Conservation (phyloP, 2,329 filamentous ascomycete species). For the Shiraia sp. region DNA sequence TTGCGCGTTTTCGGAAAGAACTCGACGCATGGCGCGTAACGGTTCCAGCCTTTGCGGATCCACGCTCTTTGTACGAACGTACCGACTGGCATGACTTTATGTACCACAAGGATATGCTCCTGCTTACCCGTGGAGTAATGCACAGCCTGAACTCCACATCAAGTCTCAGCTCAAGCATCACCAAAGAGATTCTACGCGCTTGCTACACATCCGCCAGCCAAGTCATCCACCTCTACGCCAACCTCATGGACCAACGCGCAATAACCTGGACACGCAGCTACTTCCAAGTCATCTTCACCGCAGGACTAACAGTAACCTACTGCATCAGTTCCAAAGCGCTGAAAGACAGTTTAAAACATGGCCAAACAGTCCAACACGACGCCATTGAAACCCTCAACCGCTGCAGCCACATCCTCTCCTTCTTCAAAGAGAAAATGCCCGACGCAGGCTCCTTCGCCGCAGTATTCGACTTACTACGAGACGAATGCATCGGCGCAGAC, state of each 20-base stretch:
- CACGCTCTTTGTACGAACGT: constrained; percentile 49
- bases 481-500: constrained; percentile 20
- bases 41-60: constrained; percentile 38
- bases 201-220: constrained; percentile 44
- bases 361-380: background rate
- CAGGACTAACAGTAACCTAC: constrained; percentile 40
- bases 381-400: constrained; percentile 5
- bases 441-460: constrained; percentile 30
- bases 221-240: constrained; percentile 47
- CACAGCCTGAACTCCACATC: constrained; percentile 35
- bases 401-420: constrained; percentile 25
- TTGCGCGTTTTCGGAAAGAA: constrained; percentile 35
- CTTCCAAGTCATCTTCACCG: constrained; percentile 54
- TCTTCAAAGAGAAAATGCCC: constrained; percentile 29
- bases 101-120: constrained; percentile 46
- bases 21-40: constrained; percentile 43
- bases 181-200: constrained; percentile 12
- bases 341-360: constrained; percentile 12
- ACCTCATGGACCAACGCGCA: constrained; percentile 38
- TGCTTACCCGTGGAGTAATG: constrained; percentile 49
- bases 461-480: constrained; percentile 31
- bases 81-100: constrained; percentile 53
- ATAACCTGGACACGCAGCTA: constrained; percentile 54
- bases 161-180: constrained; percentile 2
- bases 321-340: constrained; percentile 30